Evolutionary conservation across 345 rosid species (phyloP).

Genomic region (Streptanthus diversifolius): DNA sequence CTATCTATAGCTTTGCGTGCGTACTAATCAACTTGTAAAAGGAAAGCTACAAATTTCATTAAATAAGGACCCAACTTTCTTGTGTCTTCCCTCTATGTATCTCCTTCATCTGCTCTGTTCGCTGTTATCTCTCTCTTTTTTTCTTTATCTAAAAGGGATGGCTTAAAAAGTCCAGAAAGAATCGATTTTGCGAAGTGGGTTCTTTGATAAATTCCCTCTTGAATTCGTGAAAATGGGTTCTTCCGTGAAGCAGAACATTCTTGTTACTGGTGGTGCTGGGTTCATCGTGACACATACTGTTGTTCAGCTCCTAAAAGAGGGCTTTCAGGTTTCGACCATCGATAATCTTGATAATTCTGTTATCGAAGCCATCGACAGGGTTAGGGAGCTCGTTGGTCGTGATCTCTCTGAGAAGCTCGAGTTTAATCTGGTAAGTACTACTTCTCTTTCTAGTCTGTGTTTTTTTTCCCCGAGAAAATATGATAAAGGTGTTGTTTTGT

Average conservation of each 20-base stretch:
- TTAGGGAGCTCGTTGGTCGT: slow-evolving; percentile 69
- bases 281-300: slow-evolving; percentile 90
- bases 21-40: slow-evolving; percentile 28
- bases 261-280: slow-evolving; percentile 98
- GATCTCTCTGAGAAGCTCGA: slow-evolving; percentile 67
- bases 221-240: slow-evolving; percentile 31
- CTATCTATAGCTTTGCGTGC: slow-evolving; percentile 30
- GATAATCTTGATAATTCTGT: slow-evolving; percentile 86
- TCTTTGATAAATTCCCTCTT: background rate
- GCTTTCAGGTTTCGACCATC: slow-evolving; percentile 73
- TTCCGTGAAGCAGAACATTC: slow-evolving; percentile 48
- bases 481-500: background rate
- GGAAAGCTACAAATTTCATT: slow-evolving; percentile 7
- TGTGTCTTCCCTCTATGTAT: background rate
- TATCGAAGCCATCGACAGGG: slow-evolving; percentile 68
- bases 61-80: slow-evolving; percentile 15
- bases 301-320: slow-evolving; percentile 72
- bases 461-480: background rate
- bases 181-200: slow-evolving; percentile 16
- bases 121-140: slow-evolving; percentile 2
- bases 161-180: background rate
- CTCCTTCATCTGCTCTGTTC: slow-evolving; percentile 38
- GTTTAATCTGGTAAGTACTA: slow-evolving; percentile 51
- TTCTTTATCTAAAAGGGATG: background rate
- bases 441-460: background rate